A percentile compares a stretch with the other conserved stretches of the same genome.
phyloP scores from a whole-genome alignment of 805 yeast species.

The Tanozyma kutaoensis region DNA sequence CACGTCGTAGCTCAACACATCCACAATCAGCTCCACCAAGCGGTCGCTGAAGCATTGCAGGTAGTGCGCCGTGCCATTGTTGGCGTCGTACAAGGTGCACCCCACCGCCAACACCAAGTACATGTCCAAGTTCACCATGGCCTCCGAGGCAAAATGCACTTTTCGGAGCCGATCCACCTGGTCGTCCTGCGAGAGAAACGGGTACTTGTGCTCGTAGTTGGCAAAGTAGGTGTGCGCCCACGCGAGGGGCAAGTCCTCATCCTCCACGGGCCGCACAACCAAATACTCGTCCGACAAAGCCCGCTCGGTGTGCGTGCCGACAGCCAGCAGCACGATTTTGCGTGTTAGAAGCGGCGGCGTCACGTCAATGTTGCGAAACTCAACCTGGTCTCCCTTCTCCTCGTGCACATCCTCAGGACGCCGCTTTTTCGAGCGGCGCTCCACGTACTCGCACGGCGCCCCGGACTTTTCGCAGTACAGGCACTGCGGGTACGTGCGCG shows the following conservation, averaged over 20 bases:
- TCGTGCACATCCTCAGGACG: too few species aligned
- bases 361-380: conserved; percentile 7
- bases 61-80: conserved; percentile 11
- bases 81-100: conserved; percentile 20
- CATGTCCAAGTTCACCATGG: conserved; percentile 22
- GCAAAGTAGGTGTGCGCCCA: conserved; percentile 23
- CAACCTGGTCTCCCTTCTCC: too few species aligned
- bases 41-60: conserved; percentile 16
- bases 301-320: background rate
- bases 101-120: conserved; percentile 27
- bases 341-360: too few species aligned
- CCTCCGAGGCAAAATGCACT: conserved; percentile 19
- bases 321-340: background rate
- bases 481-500: conserved; percentile 24
- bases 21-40: conserved; percentile 18
- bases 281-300: conserved; percentile 18
- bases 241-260: conserved; percentile 14
- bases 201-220: conserved; percentile 21
- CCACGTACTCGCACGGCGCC: conserved; percentile 22
- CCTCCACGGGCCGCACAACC: conserved; percentile 17
- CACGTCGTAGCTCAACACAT: conserved; percentile 16
- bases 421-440: conserved; percentile 15
- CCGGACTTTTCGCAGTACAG: conserved; percentile 21
- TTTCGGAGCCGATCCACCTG: conserved; percentile 10
- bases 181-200: conserved; percentile 14